A percentile compares a stretch with the other conserved stretches of the same genome.
Conservation (phyloP, 1,284 basidiomycete genomes). For the Lignosus rhinocerotis region DNA sequence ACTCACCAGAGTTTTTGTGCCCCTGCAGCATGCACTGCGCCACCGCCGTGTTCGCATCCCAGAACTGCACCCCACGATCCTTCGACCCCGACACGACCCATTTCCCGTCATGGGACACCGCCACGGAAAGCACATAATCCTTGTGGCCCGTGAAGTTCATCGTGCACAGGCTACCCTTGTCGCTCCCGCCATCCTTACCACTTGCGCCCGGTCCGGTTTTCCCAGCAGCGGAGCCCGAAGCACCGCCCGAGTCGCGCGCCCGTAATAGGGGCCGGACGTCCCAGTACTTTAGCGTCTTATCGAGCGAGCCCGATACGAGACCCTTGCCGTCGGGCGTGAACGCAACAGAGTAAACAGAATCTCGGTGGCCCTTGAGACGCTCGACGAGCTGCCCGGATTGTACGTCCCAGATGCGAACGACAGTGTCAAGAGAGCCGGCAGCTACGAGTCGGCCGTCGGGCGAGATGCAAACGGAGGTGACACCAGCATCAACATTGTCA, state of each 20-base stretch:
- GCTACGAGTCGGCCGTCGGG: constrained; percentile 71
- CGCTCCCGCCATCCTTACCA: constrained; percentile 31
- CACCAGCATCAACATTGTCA: constrained; percentile 59
- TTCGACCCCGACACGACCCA: constrained; percentile 82
- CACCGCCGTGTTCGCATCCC: constrained; percentile 67
- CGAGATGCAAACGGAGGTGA: constrained; percentile 66
- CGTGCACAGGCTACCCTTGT: constrained; percentile 51
- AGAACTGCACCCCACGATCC: constrained; percentile 77
- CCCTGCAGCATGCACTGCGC: constrained; percentile 81
- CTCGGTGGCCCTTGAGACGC: constrained; percentile 70
- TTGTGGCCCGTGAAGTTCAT: constrained; percentile 74
- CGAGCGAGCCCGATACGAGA: constrained; percentile 70
- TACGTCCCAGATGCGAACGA: constrained; percentile 76
- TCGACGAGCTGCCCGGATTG: constrained; percentile 67
- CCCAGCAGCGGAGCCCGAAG: constrained; percentile 16
- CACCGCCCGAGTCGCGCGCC: constrained; percentile 13
- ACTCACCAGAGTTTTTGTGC: constrained; percentile 78
- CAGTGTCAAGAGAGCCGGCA: constrained; percentile 72
- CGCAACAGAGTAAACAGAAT: constrained; percentile 76
- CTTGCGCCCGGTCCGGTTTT: constrained; percentile 2
- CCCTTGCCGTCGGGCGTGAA: constrained; percentile 74
- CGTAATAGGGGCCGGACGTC: constrained; percentile 46
- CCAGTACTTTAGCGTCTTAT: constrained; percentile 78
- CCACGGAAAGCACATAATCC: constrained; percentile 65
- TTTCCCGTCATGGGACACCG: constrained; percentile 69